Evolutionary conservation across 495 filamentous ascomycete species (phyloP), one percentile per base, ranked within the genome.

Genomic region (Apiosordaria backusii): DNA sequence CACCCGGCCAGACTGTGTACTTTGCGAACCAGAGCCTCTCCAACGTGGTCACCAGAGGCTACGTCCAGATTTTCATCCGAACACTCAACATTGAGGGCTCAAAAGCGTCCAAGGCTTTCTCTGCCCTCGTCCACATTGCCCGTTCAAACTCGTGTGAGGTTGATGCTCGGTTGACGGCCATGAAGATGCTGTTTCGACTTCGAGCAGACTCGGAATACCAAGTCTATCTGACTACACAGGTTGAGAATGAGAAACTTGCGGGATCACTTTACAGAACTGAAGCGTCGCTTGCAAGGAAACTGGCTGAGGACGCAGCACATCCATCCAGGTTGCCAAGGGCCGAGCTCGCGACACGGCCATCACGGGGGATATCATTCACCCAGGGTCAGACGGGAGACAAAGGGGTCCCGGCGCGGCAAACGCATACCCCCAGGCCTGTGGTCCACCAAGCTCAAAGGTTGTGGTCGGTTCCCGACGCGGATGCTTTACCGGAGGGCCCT

Each of bases 151-250:
- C 73, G 1, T 84, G 77, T 66, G 84, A 86, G 50, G 79, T 83
- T 9, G 89, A 92, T 76, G 87, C 92, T 57, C 89, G 92, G 13
- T 78, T 97, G 24, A 89, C 88, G 10, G 89, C 89, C 4, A 85
- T 97, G 80, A 96, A 92, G 70, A 77, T 97, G 55, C 80, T 98
- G 6, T 93, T 95, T 72, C 87, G 94, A 22, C 78, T 98, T 21
- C 85, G 94, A 60, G 91, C 91, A 26, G 91, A 97, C 73, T 90
- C 87, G 29, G 85, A 88, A 18, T 83, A 92, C 57, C 84, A 86
- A 40, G 83, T 97, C 4, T 89, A 87, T 53, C 77, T 97, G 26
- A 83, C 86, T 1, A 75, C 84, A 7, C 81, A 82, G 7, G 83
- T 85, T 0, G 92, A 96, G 68, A 87, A 85, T 53, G 87, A 89